Base-by-base conservation (phyloP, 371 early-diverging fungal genomes). In the Smittium culicis region DNA sequence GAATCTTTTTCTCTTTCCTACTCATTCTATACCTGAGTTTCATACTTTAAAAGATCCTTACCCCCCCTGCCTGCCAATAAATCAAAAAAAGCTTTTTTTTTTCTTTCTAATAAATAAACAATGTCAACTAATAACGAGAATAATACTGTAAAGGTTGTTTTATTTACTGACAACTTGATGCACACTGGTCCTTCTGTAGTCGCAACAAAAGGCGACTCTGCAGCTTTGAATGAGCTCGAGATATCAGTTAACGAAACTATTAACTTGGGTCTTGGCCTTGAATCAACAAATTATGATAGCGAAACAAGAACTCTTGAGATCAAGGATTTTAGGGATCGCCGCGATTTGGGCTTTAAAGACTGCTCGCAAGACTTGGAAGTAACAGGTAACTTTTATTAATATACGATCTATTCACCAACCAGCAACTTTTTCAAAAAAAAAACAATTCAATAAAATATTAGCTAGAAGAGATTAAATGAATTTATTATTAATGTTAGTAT, bases 121-220 rank as follows among this genome's bases (percentile, higher is more conserved):
- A n/a, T n/a, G n/a, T n/a, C n/a, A n/a, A n/a, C n/a, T n/a, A n/a
- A n/a, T n/a, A n/a, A n/a, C n/a, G n/a, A n/a, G n/a, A n/a, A n/a
- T n/a, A n/a, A n/a, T n/a, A n/a, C n/a, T n/a, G n/a, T n/a, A n/a
- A n/a, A n/a, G n/a, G n/a, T n/a, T n/a, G n/a, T n/a, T n/a, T n/a
- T 62, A 27, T 62, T 27, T 62, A 62, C 63, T 30, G 63, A 62
- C 33, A 62, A 62, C 33, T 34, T 62, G 5, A 62, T 62, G 63
- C 63, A 62, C n/a, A 62, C 63, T 20, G 63, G 63, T 2, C 5
- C 34, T 8, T 62, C 63, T 33, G 31, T 28, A 5, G 31, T 62
- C 33, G 34, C 28, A 2, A 8, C 63, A 14, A 11, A 24, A 8
- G 34, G 2, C 17, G 20, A 33, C n/a, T 24, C 29, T n/a, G n/a